A percentile compares a stretch with the other conserved stretches of the same genome.
These are phyloP conservation scores for Calonectria fujianensis DNA, from an alignment of 2,329 filamentous ascomycete species.

Conservation along the genomic window DNA sequence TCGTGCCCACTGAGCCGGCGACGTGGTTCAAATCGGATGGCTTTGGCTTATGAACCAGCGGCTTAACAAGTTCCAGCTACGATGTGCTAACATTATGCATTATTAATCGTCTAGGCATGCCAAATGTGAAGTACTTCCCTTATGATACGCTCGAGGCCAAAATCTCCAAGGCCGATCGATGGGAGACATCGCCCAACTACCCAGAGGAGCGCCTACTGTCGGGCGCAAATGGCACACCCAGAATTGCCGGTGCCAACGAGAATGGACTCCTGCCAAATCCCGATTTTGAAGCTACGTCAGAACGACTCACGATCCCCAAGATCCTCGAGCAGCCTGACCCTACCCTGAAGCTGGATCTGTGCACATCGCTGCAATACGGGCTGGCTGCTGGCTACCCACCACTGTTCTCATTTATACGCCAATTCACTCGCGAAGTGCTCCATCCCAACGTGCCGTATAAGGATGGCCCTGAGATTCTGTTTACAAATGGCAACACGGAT, in stretches of 20 bases:
- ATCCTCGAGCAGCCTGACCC: conserved; percentile 74
- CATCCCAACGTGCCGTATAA: conserved; percentile 89
- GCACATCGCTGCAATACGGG: conserved; percentile 90
- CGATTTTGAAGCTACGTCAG: conserved; percentile 62
- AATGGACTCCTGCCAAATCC: conserved; percentile 43
- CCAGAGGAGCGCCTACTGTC: conserved; percentile 41
- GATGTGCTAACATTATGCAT: conserved; percentile 37
- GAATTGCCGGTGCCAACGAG: conserved; percentile 31
- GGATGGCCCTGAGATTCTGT: conserved; percentile 83
- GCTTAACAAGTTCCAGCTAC: background rate
- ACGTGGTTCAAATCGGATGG: background rate
- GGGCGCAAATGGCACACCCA: background rate
- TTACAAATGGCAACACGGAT: conserved; percentile 90
- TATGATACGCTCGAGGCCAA: conserved; percentile 93
- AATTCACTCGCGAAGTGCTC: conserved; percentile 84
- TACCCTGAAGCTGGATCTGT: conserved; percentile 84
- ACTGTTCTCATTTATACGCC: conserved; percentile 84
- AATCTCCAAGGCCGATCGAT: conserved; percentile 83
- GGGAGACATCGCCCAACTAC: conserved; percentile 80
- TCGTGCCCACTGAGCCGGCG: conserved; percentile 14
- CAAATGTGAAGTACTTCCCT: conserved; percentile 88
- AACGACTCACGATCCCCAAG: conserved; percentile 83
- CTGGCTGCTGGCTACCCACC: conserved; percentile 88
- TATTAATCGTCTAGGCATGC: conserved; percentile 75
- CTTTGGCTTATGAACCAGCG: background rate